phyloP scores from a whole-genome alignment of 1,139 yeast genomes.

The Pichia sp. region DNA sequence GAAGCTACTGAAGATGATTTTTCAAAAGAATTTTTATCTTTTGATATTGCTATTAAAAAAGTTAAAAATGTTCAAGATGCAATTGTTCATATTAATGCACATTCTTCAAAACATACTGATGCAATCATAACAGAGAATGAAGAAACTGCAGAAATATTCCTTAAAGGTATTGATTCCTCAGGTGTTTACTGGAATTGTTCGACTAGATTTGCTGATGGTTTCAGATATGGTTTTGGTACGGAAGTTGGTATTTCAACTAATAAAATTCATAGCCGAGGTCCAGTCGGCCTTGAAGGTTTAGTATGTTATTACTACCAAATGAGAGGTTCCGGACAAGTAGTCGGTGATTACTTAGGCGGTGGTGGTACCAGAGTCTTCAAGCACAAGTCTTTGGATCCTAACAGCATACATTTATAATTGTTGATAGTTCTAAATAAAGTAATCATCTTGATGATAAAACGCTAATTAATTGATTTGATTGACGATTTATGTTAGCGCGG shows the following conservation, averaged over 20 bases:
- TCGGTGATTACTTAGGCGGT: conserved; percentile 84
- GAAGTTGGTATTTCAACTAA: conserved; percentile 97
- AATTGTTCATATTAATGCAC: conserved; percentile 73
- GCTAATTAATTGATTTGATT: neutral
- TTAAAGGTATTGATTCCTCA: conserved; percentile 86
- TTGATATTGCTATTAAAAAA: conserved; percentile 70
- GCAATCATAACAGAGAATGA: conserved; percentile 76
- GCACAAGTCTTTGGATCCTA: conserved; percentile 54
- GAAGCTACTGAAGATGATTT: conserved; percentile 58
- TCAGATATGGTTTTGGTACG: conserved; percentile 96
- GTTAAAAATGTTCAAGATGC: conserved; percentile 62
- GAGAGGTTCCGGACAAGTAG: conserved; percentile 88
- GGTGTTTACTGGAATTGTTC: conserved; percentile 99
- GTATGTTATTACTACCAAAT: conserved; percentile 93
- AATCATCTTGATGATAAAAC: neutral
- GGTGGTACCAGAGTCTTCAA: conserved; percentile 81
- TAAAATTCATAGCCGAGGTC: conserved; percentile 97
- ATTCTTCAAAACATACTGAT: conserved; percentile 96
- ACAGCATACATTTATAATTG: conserved; percentile 8
- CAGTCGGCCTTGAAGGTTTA: conserved; percentile 95
- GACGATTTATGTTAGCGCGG: neutral
- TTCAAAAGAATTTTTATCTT: conserved; percentile 73
- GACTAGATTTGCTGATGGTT: conserved; percentile 97
- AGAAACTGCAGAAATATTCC: conserved; percentile 62
- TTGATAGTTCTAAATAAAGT: no score